Evolutionary conservation across 2,329 filamentous ascomycete species (phyloP).

Genomic region (Lachnellula subtilissima): DNA sequence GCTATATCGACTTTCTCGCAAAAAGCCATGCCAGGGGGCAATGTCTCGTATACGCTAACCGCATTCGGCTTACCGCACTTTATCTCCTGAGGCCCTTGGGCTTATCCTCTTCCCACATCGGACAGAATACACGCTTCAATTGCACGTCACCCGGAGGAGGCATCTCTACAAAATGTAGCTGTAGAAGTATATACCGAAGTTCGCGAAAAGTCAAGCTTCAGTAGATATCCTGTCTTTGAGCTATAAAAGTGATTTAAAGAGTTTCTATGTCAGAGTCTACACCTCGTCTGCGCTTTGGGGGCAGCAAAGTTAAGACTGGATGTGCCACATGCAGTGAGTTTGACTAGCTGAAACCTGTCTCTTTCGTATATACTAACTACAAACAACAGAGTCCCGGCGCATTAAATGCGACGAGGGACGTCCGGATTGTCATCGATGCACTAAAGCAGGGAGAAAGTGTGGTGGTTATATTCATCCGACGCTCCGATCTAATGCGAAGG

Average conservation of each 20-base stretch:
- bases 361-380: background rate
- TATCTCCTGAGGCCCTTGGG: too few relatives aligned
- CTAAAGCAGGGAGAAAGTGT: conserved; percentile 12
- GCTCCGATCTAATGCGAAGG: background rate
- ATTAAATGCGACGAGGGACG: conserved; percentile 17
- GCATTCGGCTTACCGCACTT: background rate
- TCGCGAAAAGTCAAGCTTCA: too few relatives aligned
- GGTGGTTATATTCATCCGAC: conserved; percentile 11
- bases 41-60: background rate
- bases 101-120: too few relatives aligned
- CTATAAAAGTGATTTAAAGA: too few relatives aligned
- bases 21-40: too few relatives aligned
- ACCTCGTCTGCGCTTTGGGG: background rate
- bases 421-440: conserved; percentile 12
- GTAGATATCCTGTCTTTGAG: too few relatives aligned
- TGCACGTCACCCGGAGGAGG: too few relatives aligned
- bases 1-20: too few relatives aligned
- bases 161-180: too few relatives aligned
- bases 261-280: background rate
- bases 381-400: conserved; percentile 2
- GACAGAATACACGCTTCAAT: too few relatives aligned
- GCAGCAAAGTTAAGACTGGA: background rate
- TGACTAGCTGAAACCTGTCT: background rate
- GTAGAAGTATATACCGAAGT: too few relatives aligned
- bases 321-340: background rate